These are phyloP conservation scores for Solanum chmielewskii DNA, from an alignment of 257 asterid species.

Conservation along the genomic window DNA sequence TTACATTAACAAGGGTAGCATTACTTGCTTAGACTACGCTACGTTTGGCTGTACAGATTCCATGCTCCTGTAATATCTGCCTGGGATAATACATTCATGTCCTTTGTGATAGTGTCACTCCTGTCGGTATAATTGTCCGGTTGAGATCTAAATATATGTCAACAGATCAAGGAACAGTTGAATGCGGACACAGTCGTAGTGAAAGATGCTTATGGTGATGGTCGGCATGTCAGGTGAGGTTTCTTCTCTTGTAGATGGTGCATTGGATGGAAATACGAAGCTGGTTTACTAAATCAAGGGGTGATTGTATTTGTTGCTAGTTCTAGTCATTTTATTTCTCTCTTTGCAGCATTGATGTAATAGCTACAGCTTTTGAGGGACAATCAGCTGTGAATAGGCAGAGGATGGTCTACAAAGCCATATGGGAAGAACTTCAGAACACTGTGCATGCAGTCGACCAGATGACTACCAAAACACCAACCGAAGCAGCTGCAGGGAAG, in stretches of 20 bases:
- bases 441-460: slow-evolving; percentile 95
- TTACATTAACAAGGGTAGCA: not conserved
- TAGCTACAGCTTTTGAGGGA: slow-evolving; percentile 83
- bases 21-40: not conserved
- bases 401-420: slow-evolving; percentile 98
- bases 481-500: slow-evolving; percentile 44
- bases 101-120: not conserved
- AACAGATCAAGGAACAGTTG: slow-evolving; percentile 79
- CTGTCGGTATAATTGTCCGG: not conserved
- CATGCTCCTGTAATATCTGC: not conserved
- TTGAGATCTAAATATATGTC: slow-evolving; percentile 4
- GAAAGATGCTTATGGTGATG: slow-evolving; percentile 86
- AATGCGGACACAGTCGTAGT: slow-evolving; percentile 74
- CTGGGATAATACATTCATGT: not conserved
- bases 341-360: slow-evolving; percentile 66
- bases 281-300: not conserved
- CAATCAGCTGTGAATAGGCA: slow-evolving; percentile 85
- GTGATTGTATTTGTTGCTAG: not conserved
- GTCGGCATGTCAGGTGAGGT: slow-evolving; percentile 91
- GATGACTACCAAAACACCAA: slow-evolving; percentile 84
- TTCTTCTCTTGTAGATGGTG: not conserved
- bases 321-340: not conserved
- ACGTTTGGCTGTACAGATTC: not conserved
- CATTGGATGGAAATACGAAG: not conserved
- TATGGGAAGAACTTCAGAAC: slow-evolving; percentile 96